A percentile compares a stretch with the other conserved stretches of the same genome.
Conservation (phyloP, 2,329 filamentous ascomycete genomes). For the Dothideomycetidae sp. region DNA sequence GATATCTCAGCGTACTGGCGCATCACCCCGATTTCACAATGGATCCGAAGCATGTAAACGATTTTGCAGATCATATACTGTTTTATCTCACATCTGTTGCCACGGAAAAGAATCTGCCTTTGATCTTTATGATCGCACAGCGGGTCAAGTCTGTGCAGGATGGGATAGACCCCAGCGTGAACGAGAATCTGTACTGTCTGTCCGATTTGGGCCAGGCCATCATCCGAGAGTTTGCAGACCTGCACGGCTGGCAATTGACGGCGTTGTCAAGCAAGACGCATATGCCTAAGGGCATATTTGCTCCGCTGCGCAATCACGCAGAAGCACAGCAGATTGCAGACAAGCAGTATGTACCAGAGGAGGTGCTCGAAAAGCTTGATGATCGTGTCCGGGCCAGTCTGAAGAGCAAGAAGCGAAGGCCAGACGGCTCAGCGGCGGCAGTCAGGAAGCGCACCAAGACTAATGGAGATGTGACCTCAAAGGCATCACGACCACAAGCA, state of each 20-base stretch:
- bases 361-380: constrained; percentile 56
- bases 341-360: constrained; percentile 69
- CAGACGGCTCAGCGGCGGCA: constrained; percentile 16
- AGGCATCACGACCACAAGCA: constrained; percentile 21
- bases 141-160: constrained; percentile 83
- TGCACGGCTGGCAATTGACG: constrained; percentile 73
- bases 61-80: constrained; percentile 77
- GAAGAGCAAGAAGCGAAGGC: constrained; percentile 42
- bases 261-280: constrained; percentile 64
- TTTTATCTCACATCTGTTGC: constrained; percentile 77
- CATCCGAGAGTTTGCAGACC: constrained; percentile 73
- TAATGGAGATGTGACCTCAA: constrained; percentile 16
- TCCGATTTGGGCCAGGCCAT: constrained; percentile 75
- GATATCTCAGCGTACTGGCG: constrained; percentile 74
- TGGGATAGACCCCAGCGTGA: constrained; percentile 51
- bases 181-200: constrained; percentile 68
- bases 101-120: constrained; percentile 70
- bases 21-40: constrained; percentile 82
- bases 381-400: constrained; percentile 55
- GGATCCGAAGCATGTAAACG: constrained; percentile 52
- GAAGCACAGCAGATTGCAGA: constrained; percentile 74
- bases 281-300: constrained; percentile 66
- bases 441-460: constrained; percentile 18
- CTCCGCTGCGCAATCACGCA: constrained; percentile 57
- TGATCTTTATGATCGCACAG: constrained; percentile 86